Percentiles rank a stretch among this genome's conserved stretches.
These are phyloP conservation scores for Fusarium haematococcum DNA, from an alignment of 2,329 filamentous ascomycete species.

Conservation along the genomic window DNA sequence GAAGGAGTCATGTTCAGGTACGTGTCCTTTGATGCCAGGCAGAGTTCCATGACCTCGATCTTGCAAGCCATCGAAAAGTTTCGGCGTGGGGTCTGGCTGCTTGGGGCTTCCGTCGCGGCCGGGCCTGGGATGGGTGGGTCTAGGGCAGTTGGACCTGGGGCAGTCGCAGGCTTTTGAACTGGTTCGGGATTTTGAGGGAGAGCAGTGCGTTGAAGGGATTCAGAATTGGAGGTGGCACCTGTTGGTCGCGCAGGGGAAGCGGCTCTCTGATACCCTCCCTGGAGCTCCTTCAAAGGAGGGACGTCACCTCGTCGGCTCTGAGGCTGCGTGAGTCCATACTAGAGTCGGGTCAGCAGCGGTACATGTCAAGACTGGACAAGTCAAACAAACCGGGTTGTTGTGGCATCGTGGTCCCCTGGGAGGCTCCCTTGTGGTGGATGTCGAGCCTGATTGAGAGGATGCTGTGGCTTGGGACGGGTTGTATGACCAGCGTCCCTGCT, in stretches of 20 bases:
- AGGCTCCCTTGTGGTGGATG: too few relatives aligned
- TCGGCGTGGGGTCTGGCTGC: accelerated
- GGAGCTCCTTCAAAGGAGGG: conserved; percentile 1
- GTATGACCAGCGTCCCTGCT: background rate
- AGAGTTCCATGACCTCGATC: background rate
- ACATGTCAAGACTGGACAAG: too few relatives aligned
- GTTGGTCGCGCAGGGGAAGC: background rate
- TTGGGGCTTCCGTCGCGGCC: background rate
- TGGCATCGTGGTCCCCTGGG: background rate
- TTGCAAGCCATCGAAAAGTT: background rate
- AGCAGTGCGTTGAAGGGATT: background rate
- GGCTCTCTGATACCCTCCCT: background rate
- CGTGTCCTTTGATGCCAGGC: background rate
- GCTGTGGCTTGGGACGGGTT: background rate
- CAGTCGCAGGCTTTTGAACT: background rate
- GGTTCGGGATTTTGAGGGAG: background rate
- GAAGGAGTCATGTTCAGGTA: background rate
- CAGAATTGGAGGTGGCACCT: background rate
- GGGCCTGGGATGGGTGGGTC: background rate
- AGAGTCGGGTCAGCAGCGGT: background rate
- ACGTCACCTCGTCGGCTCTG: conserved; percentile 27
- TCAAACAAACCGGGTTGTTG: background rate
- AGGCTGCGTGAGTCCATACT: conserved; percentile 8
- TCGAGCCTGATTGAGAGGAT: background rate
- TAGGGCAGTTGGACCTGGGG: background rate